Percentiles rank a stretch among this genome's conserved stretches.
These are phyloP conservation scores for Populus tremula DNA, from an alignment of 345 rosid genomes.

Conservation along the genomic window DNA sequence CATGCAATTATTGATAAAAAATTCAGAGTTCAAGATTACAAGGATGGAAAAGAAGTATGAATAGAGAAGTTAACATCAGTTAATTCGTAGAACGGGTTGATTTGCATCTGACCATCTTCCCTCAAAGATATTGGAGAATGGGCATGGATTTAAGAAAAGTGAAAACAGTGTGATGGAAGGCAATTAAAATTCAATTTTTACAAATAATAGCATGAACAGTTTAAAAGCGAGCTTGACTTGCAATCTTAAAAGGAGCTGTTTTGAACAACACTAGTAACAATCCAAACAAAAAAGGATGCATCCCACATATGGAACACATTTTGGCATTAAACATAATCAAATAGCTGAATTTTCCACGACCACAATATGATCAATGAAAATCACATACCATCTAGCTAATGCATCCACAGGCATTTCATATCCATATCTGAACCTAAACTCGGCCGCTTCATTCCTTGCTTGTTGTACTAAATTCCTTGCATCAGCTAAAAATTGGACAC, in stretches of 20 bases:
- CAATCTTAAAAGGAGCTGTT: neutral
- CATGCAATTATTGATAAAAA: neutral
- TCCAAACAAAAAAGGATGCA: neutral
- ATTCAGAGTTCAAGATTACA: neutral
- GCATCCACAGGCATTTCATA: constrained; percentile 97
- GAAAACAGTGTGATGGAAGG: neutral
- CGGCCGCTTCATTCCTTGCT: constrained; percentile 98
- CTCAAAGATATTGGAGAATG: too few species aligned
- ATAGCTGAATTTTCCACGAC: neutral
- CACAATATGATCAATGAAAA: neutral
- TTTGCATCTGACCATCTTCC: neutral
- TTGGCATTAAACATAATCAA: neutral
- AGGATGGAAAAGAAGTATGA: neutral
- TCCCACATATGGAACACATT: neutral
- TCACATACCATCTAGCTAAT: constrained; percentile 61
- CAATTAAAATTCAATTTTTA: neutral
- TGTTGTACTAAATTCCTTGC: constrained; percentile 95
- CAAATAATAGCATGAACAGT: neutral
- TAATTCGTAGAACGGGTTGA: neutral
- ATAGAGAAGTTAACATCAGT: neutral
- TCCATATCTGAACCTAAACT: constrained; percentile 88
- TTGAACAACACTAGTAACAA: neutral
- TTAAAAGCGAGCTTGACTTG: neutral
- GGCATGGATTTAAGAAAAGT: neutral
- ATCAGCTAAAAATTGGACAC: constrained; percentile 63